Percentiles rank a stretch among this genome's conserved stretches.
Conservation (phyloP, 2,329 filamentous ascomycete species). For the Coniosporium tulheliwenetii region DNA sequence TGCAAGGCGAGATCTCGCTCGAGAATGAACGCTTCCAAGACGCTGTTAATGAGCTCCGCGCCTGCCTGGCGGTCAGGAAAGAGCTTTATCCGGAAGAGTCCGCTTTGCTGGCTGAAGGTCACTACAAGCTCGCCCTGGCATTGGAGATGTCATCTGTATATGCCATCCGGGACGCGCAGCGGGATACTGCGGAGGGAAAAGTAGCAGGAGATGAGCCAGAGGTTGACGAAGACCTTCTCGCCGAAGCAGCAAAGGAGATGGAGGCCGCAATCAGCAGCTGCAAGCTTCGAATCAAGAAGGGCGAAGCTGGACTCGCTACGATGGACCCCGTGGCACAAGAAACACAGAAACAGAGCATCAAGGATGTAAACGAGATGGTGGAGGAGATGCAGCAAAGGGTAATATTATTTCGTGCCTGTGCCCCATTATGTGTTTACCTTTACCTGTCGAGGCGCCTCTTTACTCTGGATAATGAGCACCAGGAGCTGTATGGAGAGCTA, state of each 20-base stretch:
- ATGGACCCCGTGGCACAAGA: slow-evolving; percentile 51
- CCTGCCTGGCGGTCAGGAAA: slow-evolving; percentile 63
- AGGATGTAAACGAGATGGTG: slow-evolving; percentile 63
- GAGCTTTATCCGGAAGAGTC: slow-evolving; percentile 67
- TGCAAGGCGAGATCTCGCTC: slow-evolving; percentile 90
- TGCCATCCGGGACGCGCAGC: slow-evolving; percentile 37
- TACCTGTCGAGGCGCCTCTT: no score
- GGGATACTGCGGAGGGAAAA: slow-evolving; percentile 21
- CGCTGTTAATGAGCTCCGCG: slow-evolving; percentile 71
- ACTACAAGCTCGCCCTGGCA: slow-evolving; percentile 91
- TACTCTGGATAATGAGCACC: no score
- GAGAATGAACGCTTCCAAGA: slow-evolving; percentile 87
- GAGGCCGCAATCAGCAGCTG: slow-evolving; percentile 61
- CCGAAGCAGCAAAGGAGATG: slow-evolving; percentile 56
- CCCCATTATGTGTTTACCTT: no score
- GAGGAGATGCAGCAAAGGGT: slow-evolving; percentile 64
- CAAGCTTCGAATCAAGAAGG: slow-evolving; percentile 52
- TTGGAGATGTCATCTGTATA: slow-evolving; percentile 84
- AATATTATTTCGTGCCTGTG: slow-evolving; percentile 4
- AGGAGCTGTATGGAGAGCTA: neutral
- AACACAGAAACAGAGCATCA: slow-evolving; percentile 43
- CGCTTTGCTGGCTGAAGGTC: slow-evolving; percentile 78
- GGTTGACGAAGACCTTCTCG: slow-evolving; percentile 53
- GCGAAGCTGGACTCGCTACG: slow-evolving; percentile 46
- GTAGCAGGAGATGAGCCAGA: slow-evolving; percentile 23